Base-by-base conservation (phyloP, 495 filamentous ascomycete genomes). In the Parachaetomium inaequale region DNA sequence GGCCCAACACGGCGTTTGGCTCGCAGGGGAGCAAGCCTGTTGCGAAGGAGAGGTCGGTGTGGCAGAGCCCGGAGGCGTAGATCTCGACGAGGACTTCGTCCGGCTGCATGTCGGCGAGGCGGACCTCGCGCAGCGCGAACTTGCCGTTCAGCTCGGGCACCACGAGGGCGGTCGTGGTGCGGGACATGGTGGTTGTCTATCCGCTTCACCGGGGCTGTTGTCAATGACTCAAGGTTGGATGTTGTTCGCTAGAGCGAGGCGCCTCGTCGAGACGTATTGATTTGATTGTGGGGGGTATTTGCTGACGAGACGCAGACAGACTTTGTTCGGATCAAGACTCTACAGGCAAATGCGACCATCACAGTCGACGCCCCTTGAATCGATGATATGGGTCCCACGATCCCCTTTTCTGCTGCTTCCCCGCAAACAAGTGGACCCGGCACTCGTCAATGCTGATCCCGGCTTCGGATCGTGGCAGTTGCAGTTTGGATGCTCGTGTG, bases 21-120 rank as follows among this genome's bases (percentile, higher is more conserved):
- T 25, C 69, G 70, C 34, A 79, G 40, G 52, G 77, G 60, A 61
- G 74, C 60, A 52, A 17, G 56, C 57, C 79, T 63, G 21, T 67
- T 25, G 68, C 76, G 72, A 36, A 80, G 59, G 53, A 78, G 70
- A 87, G 87, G 75, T 92, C 89, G 66, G 82, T 86, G 58, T 89
- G 88, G 74, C 89, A 92, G 68, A 92, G 88, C 51, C 89, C 88
- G 4, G 87, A 90, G 72, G 83, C 87, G 61, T 82, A 83, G 68
- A 91, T 85, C 59, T 87, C 83, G 67, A 91, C 81, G 58, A 92
- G 73, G 54, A 92, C 87, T 75, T 91, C 87, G 70, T 85, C 82
- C n/a, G 85, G 78, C 51, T 81, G 63, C 38, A 70, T 63, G 14
- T 34, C 61, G 50, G 58, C 19, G 53, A 72, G 68, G 50, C 60